Conservation (phyloP, 2,329 filamentous ascomycete genomes). For the Aschersonia sp. region DNA sequence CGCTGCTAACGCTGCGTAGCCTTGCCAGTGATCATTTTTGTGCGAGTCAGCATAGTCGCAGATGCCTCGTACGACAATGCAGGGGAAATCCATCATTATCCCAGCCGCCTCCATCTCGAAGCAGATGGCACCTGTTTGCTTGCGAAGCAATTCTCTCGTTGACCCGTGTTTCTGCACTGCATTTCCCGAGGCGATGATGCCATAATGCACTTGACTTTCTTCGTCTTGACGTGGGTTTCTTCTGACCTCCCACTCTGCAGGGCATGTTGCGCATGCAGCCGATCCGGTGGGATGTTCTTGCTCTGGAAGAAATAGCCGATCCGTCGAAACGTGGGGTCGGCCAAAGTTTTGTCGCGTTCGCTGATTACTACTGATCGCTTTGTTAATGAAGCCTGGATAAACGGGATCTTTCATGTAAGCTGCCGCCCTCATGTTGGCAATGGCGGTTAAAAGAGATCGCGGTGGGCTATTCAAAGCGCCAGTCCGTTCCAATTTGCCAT, state of each 20-base stretch:
- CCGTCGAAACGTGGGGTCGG: background rate
- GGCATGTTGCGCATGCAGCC: background rate
- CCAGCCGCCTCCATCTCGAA: constrained; percentile 1
- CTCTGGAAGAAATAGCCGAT: background rate
- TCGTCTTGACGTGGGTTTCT: background rate
- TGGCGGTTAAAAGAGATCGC: background rate
- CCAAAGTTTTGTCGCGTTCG: background rate
- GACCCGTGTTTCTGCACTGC: background rate
- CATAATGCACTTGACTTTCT: background rate
- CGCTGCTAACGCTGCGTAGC: background rate
- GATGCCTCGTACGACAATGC: background rate
- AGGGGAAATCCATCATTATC: background rate
- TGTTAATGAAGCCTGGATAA: background rate
- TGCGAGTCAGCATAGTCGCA: constrained; percentile 1
- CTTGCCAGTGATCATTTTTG: constrained; percentile 1
- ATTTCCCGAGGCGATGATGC: background rate
- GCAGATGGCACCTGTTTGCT: background rate
- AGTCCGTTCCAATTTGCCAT: background rate
- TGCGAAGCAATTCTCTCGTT: background rate
- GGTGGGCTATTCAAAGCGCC: background rate
- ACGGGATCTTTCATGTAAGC: background rate
- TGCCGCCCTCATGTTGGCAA: background rate
- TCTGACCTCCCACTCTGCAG: background rate
- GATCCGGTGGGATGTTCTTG: background rate
- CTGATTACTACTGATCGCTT: background rate